Base-by-base conservation (phyloP, 306 rosid species). In the Neltuma alba region DNA sequence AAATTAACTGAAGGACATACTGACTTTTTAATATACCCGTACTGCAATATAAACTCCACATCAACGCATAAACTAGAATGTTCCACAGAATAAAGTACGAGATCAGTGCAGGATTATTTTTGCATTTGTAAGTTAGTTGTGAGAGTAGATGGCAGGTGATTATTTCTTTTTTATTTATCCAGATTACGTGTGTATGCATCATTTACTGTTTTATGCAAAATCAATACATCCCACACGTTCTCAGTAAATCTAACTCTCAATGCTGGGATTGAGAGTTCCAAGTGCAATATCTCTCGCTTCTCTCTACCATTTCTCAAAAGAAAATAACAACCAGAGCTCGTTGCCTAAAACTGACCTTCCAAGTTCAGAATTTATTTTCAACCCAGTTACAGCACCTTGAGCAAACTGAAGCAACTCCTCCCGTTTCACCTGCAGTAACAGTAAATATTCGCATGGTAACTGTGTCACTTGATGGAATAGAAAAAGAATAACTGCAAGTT, bases 381-480 rank as follows among this genome's bases (percentile, higher is more conserved):
- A 87, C 77, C 99, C 99, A 27, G 97, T 77, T 72, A 96, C 90
- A 74, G 99, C 99, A 65, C 92, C 89, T 87, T 96, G 97, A 13
- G 98, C 98, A 90, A 96, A 96, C 88, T 96, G 99, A 85, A 96
- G 97, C 83, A 96, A 85, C 83, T 96, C 99, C 84, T 96, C 99
- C 70, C 96, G 92, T 81, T 96, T 96, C 82, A 93, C 99, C 99
- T 96, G 87, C 75, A 82, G 40, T 79, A 76, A 73, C 68, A 54
- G 69, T 61, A 79, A 57, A 60, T 47, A 64, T 70, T 34, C 7
- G 47, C 0, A 40, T 40, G 6, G 2, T 54, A n/a, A n/a, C n/a
- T n/a, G 36, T 52, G 45, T 75, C 54, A 79, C 16, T 48, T 55
- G 30, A 62, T 3, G 48, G 33, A 67, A 64, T 15, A 50, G 61